Evolutionary conservation across 2,329 filamentous ascomycete genomes (phyloP), one percentile per base, ranked within the genome.

Genomic region (Paracorniculantispora psalliotae): DNA sequence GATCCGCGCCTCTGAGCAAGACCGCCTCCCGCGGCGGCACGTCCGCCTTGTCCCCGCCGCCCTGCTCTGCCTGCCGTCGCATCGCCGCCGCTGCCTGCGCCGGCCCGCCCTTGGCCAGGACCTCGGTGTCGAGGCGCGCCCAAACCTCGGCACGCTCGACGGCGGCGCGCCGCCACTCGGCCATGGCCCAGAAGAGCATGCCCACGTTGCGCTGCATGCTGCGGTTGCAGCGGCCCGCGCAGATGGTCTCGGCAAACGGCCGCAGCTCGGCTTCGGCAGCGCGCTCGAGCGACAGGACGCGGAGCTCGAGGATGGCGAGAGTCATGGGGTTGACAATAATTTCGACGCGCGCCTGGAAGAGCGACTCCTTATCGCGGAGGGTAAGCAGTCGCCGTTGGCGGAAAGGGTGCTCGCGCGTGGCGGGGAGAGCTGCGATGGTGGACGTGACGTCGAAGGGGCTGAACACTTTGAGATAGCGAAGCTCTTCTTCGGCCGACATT

Each of bases 381-480:
- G 77, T 79, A 37, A 90, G 84, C 4, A 73, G 69, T 65, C 88
- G 85, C 2, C 76, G 76, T 59, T 86, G 84, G 33, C 81, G 68
- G 0, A 79, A 61, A 0, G 76, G 72, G 7, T 73, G 57, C 1
- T 69, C 64, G 0, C 63, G 66, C 2, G 66, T 61, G 7, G 69
- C 46, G 0, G 80, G 77, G 2, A 83, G 65, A 0, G 81, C 70
- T 0, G 76, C 72, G 15, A 85, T 75, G 0, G 73, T 78, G 0
- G 85, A 87, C 0, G 78, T 78, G 59, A 89, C 85, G 0, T 76
- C 77, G 15, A 94, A 79, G 0, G 88, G 84, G 0, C 84, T 89
- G 65, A 94, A 91, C 9, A 88, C 78, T 48, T 88, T 82, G 0
- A 92, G 77, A 63, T 88, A 91, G 0, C 87, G 84, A 2, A 89